These are phyloP conservation scores for Cinchona pubescens DNA, from an alignment of 257 asterid genomes.

Conservation along the genomic window DNA sequence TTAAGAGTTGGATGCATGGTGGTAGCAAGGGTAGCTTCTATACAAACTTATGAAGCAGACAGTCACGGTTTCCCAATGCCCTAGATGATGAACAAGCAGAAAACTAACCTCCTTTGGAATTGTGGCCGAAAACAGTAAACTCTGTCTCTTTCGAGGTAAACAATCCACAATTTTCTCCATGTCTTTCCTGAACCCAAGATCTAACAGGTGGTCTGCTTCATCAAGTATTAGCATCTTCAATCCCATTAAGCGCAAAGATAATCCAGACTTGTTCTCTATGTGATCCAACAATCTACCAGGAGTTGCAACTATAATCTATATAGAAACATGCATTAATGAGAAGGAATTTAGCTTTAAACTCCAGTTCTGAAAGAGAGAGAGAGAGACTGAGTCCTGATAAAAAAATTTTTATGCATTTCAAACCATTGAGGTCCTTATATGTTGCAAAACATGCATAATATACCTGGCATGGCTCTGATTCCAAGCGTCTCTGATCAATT, in stretches of 20 bases:
- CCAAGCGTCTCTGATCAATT: slow-evolving; percentile 71
- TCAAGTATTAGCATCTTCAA: slow-evolving; percentile 86
- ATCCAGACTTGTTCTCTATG: slow-evolving; percentile 85
- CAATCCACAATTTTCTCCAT: slow-evolving; percentile 90
- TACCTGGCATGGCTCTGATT: slow-evolving; percentile 77
- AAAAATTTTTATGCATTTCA: not conserved
- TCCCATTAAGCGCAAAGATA: slow-evolving; percentile 85
- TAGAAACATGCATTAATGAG: slow-evolving; percentile 18
- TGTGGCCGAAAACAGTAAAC: slow-evolving; percentile 83
- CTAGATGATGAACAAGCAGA: not conserved
- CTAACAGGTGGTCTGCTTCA: slow-evolving; percentile 85
- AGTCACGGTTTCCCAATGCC: not conserved
- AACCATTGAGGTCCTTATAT: not conserved
- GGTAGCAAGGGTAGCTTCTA: not conserved
- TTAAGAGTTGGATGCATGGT: not conserved
- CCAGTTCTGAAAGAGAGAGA: too few species aligned
- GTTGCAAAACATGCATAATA: not conserved
- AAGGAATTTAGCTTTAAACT: not conserved
- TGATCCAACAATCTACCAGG: slow-evolving; percentile 97
- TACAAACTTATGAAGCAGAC: not conserved
- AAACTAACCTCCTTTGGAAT: slow-evolving; percentile 79
- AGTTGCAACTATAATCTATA: slow-evolving; percentile 89
- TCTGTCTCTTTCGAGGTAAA: slow-evolving; percentile 82
- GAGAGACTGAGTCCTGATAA: too few species aligned
- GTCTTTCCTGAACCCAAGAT: slow-evolving; percentile 88